Conservation (phyloP, 768 basidiomycete genomes). For the Amanita muscaria region DNA sequence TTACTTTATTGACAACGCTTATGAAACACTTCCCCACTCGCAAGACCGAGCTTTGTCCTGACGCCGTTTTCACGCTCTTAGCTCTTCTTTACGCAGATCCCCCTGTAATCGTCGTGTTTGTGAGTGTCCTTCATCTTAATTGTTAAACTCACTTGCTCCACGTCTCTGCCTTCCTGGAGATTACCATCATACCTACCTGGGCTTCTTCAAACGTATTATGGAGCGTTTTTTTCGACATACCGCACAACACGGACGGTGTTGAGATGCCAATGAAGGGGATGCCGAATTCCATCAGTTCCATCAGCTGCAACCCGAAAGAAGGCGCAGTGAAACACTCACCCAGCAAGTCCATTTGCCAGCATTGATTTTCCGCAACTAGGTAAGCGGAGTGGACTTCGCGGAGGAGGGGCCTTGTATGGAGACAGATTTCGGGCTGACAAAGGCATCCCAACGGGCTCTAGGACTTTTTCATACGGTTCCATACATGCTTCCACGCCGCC, state of each 20-base stretch:
- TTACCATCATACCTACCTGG: slow-evolving; percentile 75
- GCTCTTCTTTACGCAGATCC: slow-evolving; percentile 39
- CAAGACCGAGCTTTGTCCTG: background rate
- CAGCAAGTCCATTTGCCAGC: slow-evolving; percentile 90
- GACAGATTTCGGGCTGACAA: slow-evolving; percentile 93
- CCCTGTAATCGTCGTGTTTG: slow-evolving; percentile 85
- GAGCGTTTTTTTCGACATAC: slow-evolving; percentile 97
- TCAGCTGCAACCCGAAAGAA: background rate
- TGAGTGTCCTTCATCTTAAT: slow-evolving; percentile 31
- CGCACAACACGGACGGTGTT: slow-evolving; percentile 91
- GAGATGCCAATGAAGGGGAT: slow-evolving; percentile 92
- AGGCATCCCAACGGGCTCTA: slow-evolving; percentile 95
- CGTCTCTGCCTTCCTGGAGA: slow-evolving; percentile 65
- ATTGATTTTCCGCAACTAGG: slow-evolving; percentile 97
- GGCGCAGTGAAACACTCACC: slow-evolving; percentile 42
- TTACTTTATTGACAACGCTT: slow-evolving; percentile 78
- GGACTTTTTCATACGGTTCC: slow-evolving; percentile 88
- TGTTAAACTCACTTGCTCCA: slow-evolving; percentile 36
- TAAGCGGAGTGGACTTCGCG: slow-evolving; percentile 84
- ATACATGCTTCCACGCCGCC: slow-evolving; percentile 83
- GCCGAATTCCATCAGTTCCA: slow-evolving; percentile 62
- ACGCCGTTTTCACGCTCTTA: no score
- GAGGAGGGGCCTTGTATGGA: slow-evolving; percentile 91
- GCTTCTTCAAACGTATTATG: slow-evolving; percentile 97
- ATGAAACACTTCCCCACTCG: slow-evolving; percentile 47